phyloP scores from a whole-genome alignment of 306 rosid species.

The Cicer chorassanicum region DNA sequence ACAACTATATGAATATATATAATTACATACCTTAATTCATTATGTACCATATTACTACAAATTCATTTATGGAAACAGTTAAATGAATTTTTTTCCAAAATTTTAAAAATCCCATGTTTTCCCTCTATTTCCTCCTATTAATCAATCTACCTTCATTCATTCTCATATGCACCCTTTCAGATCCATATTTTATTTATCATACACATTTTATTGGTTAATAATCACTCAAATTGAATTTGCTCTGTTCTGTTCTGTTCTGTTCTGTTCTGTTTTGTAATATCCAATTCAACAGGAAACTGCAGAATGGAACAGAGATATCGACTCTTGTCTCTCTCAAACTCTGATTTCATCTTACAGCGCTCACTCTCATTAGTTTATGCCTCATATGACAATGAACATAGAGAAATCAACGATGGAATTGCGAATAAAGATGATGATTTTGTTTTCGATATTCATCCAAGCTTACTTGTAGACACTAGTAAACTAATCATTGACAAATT shows the following conservation, averaged over 20 bases:
- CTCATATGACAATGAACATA: neutral
- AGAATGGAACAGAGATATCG: slow-evolving; percentile 45
- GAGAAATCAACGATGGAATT: neutral
- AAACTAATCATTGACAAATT: slow-evolving; percentile 38
- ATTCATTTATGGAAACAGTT: no score
- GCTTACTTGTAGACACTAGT: slow-evolving; percentile 45
- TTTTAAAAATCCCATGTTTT: no score
- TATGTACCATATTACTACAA: no score
- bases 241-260: neutral
- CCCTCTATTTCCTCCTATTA: no score
- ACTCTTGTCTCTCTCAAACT: neutral
- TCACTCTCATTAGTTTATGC: neutral
- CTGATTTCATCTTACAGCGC: slow-evolving; percentile 4
- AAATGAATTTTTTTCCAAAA: no score
- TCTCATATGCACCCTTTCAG: no score
- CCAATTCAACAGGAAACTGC: neutral
- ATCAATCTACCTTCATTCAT: no score
- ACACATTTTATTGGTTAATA: no score
- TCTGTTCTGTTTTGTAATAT: neutral
- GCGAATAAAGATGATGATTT: slow-evolving; percentile 15
- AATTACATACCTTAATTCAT: no score
- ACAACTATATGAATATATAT: no score
- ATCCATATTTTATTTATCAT: no score
- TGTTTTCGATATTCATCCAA: slow-evolving; percentile 50
- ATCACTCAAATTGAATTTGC: no score